Percentiles rank a stretch among this genome's conserved stretches.
These are phyloP conservation scores for Glutinoglossum americanum DNA, from an alignment of 495 filamentous ascomycete genomes.

Conservation along the genomic window DNA sequence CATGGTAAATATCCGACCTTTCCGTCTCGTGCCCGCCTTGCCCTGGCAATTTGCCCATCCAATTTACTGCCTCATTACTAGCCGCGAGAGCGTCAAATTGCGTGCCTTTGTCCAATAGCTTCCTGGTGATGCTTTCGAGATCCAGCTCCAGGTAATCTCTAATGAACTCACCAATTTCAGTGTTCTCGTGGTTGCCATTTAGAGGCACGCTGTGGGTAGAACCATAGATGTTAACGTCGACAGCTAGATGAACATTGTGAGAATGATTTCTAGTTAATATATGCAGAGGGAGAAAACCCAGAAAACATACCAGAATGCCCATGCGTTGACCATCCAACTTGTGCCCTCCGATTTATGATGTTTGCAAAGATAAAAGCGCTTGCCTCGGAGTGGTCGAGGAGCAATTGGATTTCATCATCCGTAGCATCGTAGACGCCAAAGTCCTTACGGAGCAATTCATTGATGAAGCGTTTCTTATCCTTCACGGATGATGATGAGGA, in stretches of 20 bases:
- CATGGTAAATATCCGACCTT: conserved; percentile 18
- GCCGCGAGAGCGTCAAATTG: conserved; percentile 6
- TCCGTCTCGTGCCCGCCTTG: conserved; percentile 16
- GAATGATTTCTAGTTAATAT: not conserved
- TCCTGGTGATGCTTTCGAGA: conserved; percentile 48
- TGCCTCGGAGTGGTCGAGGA: conserved; percentile 32
- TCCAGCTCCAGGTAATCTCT: conserved; percentile 60
- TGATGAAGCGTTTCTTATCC: conserved; percentile 30
- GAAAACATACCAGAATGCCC: conserved; percentile 41
- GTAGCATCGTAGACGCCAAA: conserved; percentile 59
- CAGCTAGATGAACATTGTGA: conserved; percentile 16
- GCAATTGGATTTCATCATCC: conserved; percentile 41
- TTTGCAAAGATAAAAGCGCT: conserved; percentile 47
- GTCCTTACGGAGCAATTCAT: conserved; percentile 34
- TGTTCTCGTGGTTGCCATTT: conserved; percentile 84
- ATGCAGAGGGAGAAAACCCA: not conserved
- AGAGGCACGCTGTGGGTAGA: conserved; percentile 33
- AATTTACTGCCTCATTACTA: conserved; percentile 9
- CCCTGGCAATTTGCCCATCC: conserved; percentile 17
- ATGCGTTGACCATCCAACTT: conserved; percentile 82
- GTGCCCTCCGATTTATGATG: conserved; percentile 68
- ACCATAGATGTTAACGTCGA: conserved; percentile 84
- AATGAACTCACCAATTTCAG: conserved; percentile 67
- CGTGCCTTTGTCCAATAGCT: conserved; percentile 38
- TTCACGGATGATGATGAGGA: not conserved